Conservation (phyloP, 257 asterid species). For the Plantago elongata region DNA sequence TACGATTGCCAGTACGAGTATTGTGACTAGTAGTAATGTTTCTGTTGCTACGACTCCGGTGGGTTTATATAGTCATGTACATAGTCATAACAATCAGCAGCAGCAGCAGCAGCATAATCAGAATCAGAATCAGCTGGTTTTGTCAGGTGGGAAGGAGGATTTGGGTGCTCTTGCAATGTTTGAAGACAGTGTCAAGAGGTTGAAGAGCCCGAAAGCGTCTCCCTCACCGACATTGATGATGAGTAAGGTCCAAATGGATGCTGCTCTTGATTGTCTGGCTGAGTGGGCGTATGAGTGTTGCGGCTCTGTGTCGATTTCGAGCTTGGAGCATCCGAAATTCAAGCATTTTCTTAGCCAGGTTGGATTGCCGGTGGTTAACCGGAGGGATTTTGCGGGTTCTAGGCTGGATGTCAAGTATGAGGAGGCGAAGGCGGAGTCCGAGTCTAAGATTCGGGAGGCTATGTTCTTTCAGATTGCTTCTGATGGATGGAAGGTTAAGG, state of each 20-base stretch:
- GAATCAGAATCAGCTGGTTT: conserved; percentile 46
- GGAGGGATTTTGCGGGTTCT: conserved; percentile 53
- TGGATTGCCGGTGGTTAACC: conserved; percentile 64
- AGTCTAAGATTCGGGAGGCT: conserved; percentile 85
- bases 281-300: conserved; percentile 93
- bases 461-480: conserved; percentile 92
- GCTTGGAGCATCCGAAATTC: conserved; percentile 90
- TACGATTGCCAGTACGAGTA: not conserved
- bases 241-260: conserved; percentile 63
- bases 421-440: conserved; percentile 61
- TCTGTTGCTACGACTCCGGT: conserved; percentile 25
- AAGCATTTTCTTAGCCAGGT: conserved; percentile 72
- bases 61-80: conserved; percentile 21
- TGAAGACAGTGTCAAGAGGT: conserved; percentile 81
- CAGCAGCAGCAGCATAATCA: conserved; percentile 33
- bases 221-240: conserved; percentile 32
- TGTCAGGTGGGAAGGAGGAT: conserved; percentile 96
- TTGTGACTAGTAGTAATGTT: conserved; percentile 27
- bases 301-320: conserved; percentile 75
- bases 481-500: conserved; percentile 75
- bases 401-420: conserved; percentile 68
- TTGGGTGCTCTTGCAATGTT: conserved; percentile 82
- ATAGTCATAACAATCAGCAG: conserved; percentile 13
- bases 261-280: conserved; percentile 64
- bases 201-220: conserved; percentile 79